Percentiles rank a stretch among this genome's conserved stretches.
Conservation (phyloP, 108 stramenopile genomes). For the Nitzschia sp. region DNA sequence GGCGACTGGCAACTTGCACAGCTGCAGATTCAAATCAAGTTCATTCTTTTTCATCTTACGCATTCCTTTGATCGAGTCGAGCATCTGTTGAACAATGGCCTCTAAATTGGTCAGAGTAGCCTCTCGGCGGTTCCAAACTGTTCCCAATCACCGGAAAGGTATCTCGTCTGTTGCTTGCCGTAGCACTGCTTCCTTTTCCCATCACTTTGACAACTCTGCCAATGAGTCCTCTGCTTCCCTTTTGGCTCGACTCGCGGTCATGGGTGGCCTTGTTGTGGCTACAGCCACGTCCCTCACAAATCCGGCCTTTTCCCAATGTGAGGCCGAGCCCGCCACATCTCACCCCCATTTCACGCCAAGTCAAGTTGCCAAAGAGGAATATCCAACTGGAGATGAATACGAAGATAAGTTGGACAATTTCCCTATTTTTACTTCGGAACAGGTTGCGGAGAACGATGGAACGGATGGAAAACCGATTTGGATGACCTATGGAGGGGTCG, state of each 20-base stretch:
- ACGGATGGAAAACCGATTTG: conserved; percentile 70
- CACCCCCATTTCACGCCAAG: conserved; percentile 14
- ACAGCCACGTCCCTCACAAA: neutral
- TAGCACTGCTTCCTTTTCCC: no score
- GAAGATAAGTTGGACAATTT: conserved; percentile 30
- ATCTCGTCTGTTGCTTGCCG: no score
- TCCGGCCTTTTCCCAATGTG: neutral
- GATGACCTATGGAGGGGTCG: conserved; percentile 88
- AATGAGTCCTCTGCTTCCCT: neutral
- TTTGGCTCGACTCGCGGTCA: neutral
- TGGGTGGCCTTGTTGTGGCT: neutral
- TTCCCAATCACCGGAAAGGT: no score
- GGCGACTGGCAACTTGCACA: no score
- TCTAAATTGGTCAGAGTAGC: no score
- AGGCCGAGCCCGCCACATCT: neutral
- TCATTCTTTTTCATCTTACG: no score
- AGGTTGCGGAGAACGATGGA: conserved; percentile 65
- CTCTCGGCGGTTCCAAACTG: no score
- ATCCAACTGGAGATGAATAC: conserved; percentile 13
- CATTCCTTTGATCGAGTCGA: no score
- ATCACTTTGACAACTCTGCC: neutral
- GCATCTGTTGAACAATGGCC: no score
- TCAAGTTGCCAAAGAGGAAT: conserved; percentile 10
- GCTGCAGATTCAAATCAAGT: no score
- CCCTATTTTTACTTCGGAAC: conserved; percentile 57